Evolutionary conservation across 495 filamentous ascomycete species (phyloP), one percentile per base, ranked within the genome.

Genomic region (Neurospora sp.): DNA sequence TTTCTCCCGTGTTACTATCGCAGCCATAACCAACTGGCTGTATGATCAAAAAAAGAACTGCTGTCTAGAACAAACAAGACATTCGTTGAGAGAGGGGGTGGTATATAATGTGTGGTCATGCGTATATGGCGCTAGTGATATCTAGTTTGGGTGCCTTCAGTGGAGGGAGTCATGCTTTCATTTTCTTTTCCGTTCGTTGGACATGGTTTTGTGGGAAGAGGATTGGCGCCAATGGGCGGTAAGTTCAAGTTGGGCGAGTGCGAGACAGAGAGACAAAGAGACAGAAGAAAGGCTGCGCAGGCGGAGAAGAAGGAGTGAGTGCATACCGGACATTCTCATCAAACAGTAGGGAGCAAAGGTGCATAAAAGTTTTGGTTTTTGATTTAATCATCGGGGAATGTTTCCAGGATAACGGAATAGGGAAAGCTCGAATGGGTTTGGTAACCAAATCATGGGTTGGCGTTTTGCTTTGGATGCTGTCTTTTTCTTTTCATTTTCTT

Each of bases 1-100:
- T 85, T 88, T 74, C 76, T 88, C 61, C 86, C 86, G 35, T 85
- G 83, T 76, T 86, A 85, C 65, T 85, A 85, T 69, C 81, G 81
- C 44, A 82, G 82, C 73, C 81, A 86, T 75, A 82, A 82, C 70
- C 85, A 86, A 71, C 74, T 85, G 70, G 84, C 85, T 41, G 84
- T 86, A 68, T 86, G 76, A 78, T 68, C 45, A 71, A 75, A 65
- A 72, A 14, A 68, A 42, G 59, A 40, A 68, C 6, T 18, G 14
- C 53, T 14, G 53, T 27, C 7, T 70, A n/a, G 61, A 75, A 73
- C 68, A 77, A 3, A 40, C 59, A 40, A 68, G 65, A 65, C 61
- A 44, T 71, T 42, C 27, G 71, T 37, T 42, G 69, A 73, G 72
- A 69, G n/a, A 44, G 37, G 53, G 22, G 22, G 9, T 27, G 53